A percentile compares a stretch with the other conserved stretches of the same genome.
Evolutionary conservation across 106 monocot species (phyloP).

Genomic region (Alisma plantagoaquatica): DNA sequence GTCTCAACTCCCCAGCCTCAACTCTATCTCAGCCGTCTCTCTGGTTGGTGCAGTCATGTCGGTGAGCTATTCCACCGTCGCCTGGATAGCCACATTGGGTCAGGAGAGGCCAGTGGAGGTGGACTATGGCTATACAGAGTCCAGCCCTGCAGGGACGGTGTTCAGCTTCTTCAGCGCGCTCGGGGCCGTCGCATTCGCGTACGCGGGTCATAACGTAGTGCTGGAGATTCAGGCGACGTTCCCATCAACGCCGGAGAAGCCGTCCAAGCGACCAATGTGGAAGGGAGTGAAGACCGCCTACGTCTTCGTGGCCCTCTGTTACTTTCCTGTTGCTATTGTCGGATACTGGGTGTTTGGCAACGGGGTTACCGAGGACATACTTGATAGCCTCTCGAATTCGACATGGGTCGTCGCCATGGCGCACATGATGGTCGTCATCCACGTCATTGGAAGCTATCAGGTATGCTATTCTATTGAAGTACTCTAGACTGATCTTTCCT

Average conservation of each 20-base stretch:
- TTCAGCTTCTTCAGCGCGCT: constrained; percentile 9
- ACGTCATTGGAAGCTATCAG: constrained; percentile 1
- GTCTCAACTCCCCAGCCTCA: constrained; percentile 14
- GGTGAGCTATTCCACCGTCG: constrained; percentile 17
- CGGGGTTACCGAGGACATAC: background rate
- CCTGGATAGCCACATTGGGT: constrained; percentile 8
- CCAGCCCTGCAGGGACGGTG: constrained; percentile 5
- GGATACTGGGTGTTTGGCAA: background rate
- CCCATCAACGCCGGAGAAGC: background rate
- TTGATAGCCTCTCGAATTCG: background rate
- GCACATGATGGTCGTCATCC: background rate
- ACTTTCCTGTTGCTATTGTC: background rate
- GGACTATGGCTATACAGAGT: background rate
- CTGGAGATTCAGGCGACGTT: background rate
- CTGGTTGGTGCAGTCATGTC: constrained; percentile 28
- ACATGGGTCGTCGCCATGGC: background rate
- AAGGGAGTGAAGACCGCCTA: background rate
- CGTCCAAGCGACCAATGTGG: background rate
- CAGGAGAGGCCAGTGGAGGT: background rate
- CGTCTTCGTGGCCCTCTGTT: background rate
- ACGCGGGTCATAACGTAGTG: background rate
- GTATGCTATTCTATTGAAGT: too few species aligned
- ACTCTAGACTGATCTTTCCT: too few species aligned
- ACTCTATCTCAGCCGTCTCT: constrained; percentile 38
- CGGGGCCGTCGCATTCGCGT: constrained; percentile 5